Conservation (phyloP, 2,329 filamentous ascomycete genomes). For the Tolypocladium amazonense region DNA sequence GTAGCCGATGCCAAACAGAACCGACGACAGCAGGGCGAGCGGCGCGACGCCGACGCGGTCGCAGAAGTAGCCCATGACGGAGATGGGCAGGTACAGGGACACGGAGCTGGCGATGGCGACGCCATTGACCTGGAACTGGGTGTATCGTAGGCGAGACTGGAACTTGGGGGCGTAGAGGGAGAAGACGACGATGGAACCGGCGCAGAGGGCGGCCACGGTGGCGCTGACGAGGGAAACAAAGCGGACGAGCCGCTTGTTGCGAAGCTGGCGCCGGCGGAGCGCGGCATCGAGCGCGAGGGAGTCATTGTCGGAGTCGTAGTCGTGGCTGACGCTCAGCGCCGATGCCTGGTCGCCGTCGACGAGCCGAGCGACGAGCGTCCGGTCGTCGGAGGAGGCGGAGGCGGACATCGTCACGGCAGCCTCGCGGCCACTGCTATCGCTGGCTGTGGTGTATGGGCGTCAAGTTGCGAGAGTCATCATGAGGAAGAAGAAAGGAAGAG, state of each 20-base stretch:
- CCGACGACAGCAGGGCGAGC: constrained; percentile 59
- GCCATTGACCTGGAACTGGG: constrained; percentile 84
- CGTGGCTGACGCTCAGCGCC: constrained; percentile 8
- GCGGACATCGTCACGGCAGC: constrained; percentile 9
- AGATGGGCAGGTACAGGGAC: constrained; percentile 85
- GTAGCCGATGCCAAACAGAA: constrained; percentile 74
- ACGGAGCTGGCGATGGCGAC: constrained; percentile 81
- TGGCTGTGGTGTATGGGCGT: not conserved
- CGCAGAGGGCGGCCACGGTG: constrained; percentile 57
- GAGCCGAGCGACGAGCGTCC: constrained; percentile 5
- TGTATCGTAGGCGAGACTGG: constrained; percentile 76
- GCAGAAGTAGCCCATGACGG: constrained; percentile 81
- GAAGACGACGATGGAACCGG: constrained; percentile 86
- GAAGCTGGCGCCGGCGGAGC: constrained; percentile 8
- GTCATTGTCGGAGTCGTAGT: constrained; percentile 4
- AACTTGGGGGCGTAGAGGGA: constrained; percentile 89
- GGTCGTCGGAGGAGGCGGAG: constrained; percentile 7
- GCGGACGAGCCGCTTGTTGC: constrained; percentile 24
- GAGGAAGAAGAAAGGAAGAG: not conserved
- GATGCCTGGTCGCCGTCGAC: constrained; percentile 14
- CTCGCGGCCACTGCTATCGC: not conserved
- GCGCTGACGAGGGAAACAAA: constrained; percentile 42
- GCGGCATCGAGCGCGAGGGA: constrained; percentile 7
- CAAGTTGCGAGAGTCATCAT: not conserved
- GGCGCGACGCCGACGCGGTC: constrained; percentile 76